Conservation (phyloP, 495 filamentous ascomycete species). For the Ascobolus immersus region DNA sequence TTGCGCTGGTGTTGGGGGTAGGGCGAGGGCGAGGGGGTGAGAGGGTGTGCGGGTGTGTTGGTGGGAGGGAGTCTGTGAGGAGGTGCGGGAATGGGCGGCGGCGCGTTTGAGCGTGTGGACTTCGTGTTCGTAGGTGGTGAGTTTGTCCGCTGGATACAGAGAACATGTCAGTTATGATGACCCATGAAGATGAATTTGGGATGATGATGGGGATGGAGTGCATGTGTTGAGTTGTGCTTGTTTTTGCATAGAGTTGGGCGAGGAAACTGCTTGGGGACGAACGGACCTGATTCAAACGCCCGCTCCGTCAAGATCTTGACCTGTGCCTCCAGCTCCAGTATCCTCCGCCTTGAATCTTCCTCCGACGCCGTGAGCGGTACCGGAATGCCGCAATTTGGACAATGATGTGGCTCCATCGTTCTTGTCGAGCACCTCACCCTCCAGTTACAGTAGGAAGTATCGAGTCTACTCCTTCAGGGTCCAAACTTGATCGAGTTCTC, state of each 20-base stretch:
- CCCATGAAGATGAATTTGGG: constrained; percentile 1
- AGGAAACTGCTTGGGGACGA: background rate
- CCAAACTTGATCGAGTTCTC: no score
- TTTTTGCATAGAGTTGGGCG: background rate
- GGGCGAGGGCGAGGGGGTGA: constrained; percentile 29
- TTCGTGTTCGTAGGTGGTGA: constrained; percentile 90
- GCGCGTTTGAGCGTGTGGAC: constrained; percentile 34
- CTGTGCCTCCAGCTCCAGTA: constrained; percentile 61
- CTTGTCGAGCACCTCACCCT: no score
- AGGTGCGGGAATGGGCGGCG: constrained; percentile 8
- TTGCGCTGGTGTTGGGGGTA: constrained; percentile 30
- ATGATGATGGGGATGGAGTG: constrained; percentile 2
- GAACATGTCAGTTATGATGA: background rate
- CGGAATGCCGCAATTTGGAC: no score
- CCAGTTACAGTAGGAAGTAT: no score
- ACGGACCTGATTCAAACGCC: constrained; percentile 48
- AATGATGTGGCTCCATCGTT: no score
- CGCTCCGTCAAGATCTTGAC: constrained; percentile 47
- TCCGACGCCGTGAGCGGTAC: no score
- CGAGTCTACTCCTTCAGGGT: no score
- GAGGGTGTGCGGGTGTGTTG: constrained; percentile 17
- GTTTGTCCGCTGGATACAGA: constrained; percentile 26
- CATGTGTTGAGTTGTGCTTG: background rate
- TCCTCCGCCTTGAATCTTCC: no score
- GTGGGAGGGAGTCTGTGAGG: constrained; percentile 10